Base-by-base conservation (phyloP, 2,329 filamentous ascomycete genomes). In the Hypoxylon sp. region DNA sequence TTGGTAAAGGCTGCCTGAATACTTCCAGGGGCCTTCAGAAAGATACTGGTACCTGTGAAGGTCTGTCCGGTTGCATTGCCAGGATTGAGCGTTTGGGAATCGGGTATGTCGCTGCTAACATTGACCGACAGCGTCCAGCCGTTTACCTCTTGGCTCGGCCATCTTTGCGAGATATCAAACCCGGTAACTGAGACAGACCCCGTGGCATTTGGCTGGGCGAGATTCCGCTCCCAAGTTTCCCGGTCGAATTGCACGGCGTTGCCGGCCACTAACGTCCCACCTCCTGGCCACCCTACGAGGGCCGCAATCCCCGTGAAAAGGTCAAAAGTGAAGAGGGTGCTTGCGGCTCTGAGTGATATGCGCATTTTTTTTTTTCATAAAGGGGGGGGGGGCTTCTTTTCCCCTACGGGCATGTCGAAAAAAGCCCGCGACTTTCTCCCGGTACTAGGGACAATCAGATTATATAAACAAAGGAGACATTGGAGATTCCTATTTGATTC, bases 101-200 rank as follows among this genome's bases (percentile, higher is more conserved):
- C 73, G 7, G 73, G 67, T 12, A 75, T 61, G 61, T 71, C 68
- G 46, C 68, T 64, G 57, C 66, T 75, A 25, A 74, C 65, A 39
- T 75, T 74, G 58, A 74, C 59, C 2, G 68, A 67, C 8, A 74
- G 58, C 7, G 57, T 72, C 76, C 62, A 77, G 66, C 63, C 88
- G 82, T 14, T 90, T 77, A 61, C 81, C 77, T 19, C 82, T 83
- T 32, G 82, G 80, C 45, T 82, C 77, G 57, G 89, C 78, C 52
- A 89, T 76, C 50, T 85, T 79, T 62, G 83, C 80, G 61, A 70
- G 37, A 67, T 65, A 21, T 70, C 67, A 23, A 69, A 72, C 1
- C 71, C 74, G 11, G 62, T 60, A 6, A 74, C 57, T 3, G 69
- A 27, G 29, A 69, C 60, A 12, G 53, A 21, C 39, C 70, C 68